phyloP scores from a whole-genome alignment of 169 alveolate species.

The Babesia caballi region DNA sequence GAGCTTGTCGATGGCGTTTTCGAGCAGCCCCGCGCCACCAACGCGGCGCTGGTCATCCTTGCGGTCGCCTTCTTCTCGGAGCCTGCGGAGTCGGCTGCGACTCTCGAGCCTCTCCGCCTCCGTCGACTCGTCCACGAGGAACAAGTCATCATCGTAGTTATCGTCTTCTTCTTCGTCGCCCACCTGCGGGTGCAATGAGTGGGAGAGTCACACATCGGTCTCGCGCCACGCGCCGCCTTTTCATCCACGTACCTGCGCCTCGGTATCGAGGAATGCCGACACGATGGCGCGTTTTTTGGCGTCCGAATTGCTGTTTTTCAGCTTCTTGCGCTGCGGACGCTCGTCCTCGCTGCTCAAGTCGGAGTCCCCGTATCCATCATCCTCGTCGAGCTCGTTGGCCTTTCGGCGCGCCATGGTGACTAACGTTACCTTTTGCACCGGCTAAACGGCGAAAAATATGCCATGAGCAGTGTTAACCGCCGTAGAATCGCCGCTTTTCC shows the following conservation, averaged over 20 bases:
- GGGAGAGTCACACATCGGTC: neutral
- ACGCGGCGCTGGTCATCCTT: slow-evolving; percentile 67
- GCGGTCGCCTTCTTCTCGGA: slow-evolving; percentile 61
- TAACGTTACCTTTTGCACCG: too few relatives aligned
- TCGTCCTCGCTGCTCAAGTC: slow-evolving; percentile 22
- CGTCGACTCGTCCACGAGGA: slow-evolving; percentile 60
- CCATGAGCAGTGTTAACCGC: too few relatives aligned
- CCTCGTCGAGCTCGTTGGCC: neutral
- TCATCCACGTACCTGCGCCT: slow-evolving; percentile 75
- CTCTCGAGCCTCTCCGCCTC: slow-evolving; percentile 74
- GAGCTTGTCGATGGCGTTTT: slow-evolving; percentile 79
- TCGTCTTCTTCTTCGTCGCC: slow-evolving; percentile 82
- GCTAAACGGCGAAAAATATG: too few relatives aligned
- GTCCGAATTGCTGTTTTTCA: slow-evolving; percentile 34
- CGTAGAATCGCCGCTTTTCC: too few relatives aligned
- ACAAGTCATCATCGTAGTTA: slow-evolving; percentile 68
- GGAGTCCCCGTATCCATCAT: neutral
- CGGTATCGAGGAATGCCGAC: slow-evolving; percentile 83
- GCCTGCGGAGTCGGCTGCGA: slow-evolving; percentile 63
- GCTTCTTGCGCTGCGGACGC: slow-evolving; percentile 29
- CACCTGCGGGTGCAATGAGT: slow-evolving; percentile 63
- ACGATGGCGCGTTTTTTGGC: slow-evolving; percentile 53
- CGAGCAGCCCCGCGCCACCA: slow-evolving; percentile 84
- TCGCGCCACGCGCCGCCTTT: neutral
- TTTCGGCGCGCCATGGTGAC: slow-evolving; percentile 20